Evolutionary conservation across 2,329 filamentous ascomycete species (phyloP).

Genomic region (Nemania abortiva): DNA sequence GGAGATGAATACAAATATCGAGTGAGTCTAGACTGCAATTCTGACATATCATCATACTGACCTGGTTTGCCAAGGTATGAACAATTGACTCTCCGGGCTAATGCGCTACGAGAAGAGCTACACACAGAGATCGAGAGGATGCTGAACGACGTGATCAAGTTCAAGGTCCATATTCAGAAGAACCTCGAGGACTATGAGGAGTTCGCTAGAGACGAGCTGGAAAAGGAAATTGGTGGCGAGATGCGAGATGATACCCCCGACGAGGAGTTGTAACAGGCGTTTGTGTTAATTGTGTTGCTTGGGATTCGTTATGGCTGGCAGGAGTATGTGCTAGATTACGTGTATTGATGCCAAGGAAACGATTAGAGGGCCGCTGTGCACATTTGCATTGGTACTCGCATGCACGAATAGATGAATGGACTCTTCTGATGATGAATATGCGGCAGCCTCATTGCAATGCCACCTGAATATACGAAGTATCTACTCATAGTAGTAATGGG

Average conservation of each 20-base stretch:
- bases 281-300: not conserved
- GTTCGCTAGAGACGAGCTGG: constrained; percentile 93
- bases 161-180: constrained; percentile 97
- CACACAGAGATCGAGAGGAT: constrained; percentile 97
- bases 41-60: constrained; percentile 3
- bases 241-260: constrained; percentile 64
- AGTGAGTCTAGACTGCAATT: constrained; percentile 68
- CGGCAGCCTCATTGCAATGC: too few species aligned
- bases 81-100: constrained; percentile 86
- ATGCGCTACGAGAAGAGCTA: constrained; percentile 91
- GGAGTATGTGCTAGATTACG: constrained; percentile 15
- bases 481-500: too few species aligned
- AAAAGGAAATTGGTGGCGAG: constrained; percentile 80
- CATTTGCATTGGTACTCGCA: too few species aligned
- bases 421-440: too few species aligned
- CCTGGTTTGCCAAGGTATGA: constrained; percentile 74
- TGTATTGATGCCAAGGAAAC: not conserved
- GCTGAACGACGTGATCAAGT: constrained; percentile 96
- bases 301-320: constrained; percentile 14
- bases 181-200: constrained; percentile 93
- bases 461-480: too few species aligned
- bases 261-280: constrained; percentile 57
- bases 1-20: constrained; percentile 96
- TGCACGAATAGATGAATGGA: too few species aligned
- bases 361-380: too few species aligned